phyloP scores from a whole-genome alignment of 305 asterid genomes.

The Coffea humblotiana region DNA sequence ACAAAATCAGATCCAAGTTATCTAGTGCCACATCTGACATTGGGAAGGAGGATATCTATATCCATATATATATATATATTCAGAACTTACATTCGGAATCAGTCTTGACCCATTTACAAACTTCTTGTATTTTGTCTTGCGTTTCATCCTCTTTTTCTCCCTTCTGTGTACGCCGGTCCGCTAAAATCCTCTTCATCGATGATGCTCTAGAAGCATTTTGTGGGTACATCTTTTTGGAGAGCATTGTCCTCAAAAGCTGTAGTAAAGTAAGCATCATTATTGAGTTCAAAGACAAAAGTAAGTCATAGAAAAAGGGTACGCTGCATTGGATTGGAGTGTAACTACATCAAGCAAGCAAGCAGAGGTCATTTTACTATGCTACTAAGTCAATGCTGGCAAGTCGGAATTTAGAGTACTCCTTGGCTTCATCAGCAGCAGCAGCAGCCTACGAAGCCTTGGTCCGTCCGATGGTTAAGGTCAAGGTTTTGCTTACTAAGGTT shows the following conservation, averaged over 20 bases:
- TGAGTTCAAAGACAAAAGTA: neutral
- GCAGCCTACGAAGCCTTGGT: too few relatives aligned
- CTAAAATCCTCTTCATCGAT: constrained; percentile 50
- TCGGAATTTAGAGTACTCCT: too few relatives aligned
- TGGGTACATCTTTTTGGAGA: constrained; percentile 57
- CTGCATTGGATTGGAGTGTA: too few relatives aligned
- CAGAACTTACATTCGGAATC: constrained; percentile 77
- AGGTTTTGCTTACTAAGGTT: too few relatives aligned
- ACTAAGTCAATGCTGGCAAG: too few relatives aligned
- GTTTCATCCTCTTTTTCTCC: constrained; percentile 42
- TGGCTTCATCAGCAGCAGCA: neutral
- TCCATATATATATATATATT: too few relatives aligned
- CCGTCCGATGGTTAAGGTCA: too few relatives aligned
- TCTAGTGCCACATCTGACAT: neutral
- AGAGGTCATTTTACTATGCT: too few relatives aligned
- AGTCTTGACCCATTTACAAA: constrained; percentile 78
- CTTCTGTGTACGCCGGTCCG: constrained; percentile 29
- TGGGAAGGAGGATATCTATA: too few relatives aligned
- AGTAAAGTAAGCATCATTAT: neutral
- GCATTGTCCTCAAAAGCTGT: constrained; percentile 83
- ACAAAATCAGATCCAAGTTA: neutral
- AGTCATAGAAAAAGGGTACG: neutral
- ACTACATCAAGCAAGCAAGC: too few relatives aligned
- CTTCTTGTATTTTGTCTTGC: constrained; percentile 26
- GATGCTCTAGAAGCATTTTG: constrained; percentile 48